phyloP scores from a whole-genome alignment of 768 basidiomycete genomes.

The Kwoniella bestiolae region DNA sequence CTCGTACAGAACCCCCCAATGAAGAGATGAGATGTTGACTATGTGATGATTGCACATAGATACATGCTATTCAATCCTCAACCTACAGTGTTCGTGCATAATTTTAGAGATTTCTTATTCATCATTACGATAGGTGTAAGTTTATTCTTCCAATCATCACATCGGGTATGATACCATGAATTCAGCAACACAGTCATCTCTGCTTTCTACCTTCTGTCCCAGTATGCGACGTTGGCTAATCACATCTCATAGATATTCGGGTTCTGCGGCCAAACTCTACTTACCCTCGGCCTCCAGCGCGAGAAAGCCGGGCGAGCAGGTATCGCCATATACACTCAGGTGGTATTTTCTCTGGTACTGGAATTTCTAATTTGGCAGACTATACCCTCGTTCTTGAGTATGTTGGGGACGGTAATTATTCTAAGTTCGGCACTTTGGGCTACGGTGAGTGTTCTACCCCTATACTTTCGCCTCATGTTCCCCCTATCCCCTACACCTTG shows the following conservation, averaged over 20 bases:
- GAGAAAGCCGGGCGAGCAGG: conserved; percentile 70
- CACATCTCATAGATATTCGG: conserved; percentile 53
- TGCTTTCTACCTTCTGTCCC: too few relatives aligned
- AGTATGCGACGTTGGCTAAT: too few relatives aligned
- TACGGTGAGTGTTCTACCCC: conserved; percentile 61
- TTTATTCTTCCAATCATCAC: not conserved
- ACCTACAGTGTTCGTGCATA: conserved; percentile 16
- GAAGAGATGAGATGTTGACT: too few relatives aligned
- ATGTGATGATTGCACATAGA: too few relatives aligned
- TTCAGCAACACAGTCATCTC: not conserved
- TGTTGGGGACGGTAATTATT: conserved; percentile 70
- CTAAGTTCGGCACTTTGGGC: conserved; percentile 68
- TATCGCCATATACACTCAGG: conserved; percentile 68
- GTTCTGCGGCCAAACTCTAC: conserved; percentile 60
- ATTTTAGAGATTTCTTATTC: conserved; percentile 11
- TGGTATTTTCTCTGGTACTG: conserved; percentile 71
- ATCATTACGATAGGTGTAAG: conserved; percentile 18
- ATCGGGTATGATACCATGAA: not conserved
- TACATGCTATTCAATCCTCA: conserved; percentile 15
- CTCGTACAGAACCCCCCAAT: conserved; percentile 28
- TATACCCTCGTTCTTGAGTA: conserved; percentile 65
- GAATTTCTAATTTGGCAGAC: conserved; percentile 71
- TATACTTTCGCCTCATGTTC: not conserved
- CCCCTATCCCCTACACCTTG: too few relatives aligned
- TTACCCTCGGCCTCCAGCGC: conserved; percentile 68